phyloP scores from a whole-genome alignment of 1,284 basidiomycete genomes.

The Cryptococcus maquisensis region DNA sequence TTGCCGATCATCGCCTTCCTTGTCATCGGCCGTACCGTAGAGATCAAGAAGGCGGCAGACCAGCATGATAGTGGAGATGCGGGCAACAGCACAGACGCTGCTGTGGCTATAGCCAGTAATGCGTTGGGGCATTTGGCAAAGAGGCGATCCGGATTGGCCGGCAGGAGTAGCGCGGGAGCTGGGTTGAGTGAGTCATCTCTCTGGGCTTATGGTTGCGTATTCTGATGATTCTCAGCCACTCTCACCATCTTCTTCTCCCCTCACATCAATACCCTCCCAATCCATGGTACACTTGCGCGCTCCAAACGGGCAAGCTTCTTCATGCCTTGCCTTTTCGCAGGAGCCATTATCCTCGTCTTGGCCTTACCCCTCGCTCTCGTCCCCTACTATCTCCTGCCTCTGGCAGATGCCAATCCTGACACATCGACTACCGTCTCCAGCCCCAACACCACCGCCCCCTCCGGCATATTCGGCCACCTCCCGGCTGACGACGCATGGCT shows the following conservation, averaged over 20 bases:
- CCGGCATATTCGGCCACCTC: constrained; percentile 36
- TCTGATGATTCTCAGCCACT: constrained; percentile 28
- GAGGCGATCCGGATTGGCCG: constrained; percentile 27
- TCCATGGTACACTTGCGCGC: constrained; percentile 41
- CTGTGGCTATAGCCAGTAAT: constrained; percentile 2
- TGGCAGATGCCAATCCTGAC: background rate
- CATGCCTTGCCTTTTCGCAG: constrained; percentile 39
- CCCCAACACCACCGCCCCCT: constrained; percentile 18
- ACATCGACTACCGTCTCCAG: background rate
- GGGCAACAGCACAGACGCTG: background rate
- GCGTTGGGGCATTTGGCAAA: constrained; percentile 10
- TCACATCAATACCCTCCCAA: constrained; percentile 46
- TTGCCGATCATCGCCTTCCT: constrained; percentile 45
- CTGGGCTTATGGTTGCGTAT: background rate
- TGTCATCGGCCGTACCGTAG: constrained; percentile 46
- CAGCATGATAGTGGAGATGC: constrained; percentile 28
- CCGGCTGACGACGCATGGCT: constrained; percentile 44
- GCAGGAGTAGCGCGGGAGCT: constrained; percentile 34
- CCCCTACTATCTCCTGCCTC: constrained; percentile 48
- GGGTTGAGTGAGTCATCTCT: constrained; percentile 37
- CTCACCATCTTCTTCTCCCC: constrained; percentile 46
- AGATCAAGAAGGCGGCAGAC: constrained; percentile 38
- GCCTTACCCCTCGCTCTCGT: constrained; percentile 47
- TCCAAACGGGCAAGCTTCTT: constrained; percentile 37
- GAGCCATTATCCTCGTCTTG: constrained; percentile 35